phyloP scores from a whole-genome alignment of 352 stramenopile genomes.

The Globisporangium abappressorium region DNA sequence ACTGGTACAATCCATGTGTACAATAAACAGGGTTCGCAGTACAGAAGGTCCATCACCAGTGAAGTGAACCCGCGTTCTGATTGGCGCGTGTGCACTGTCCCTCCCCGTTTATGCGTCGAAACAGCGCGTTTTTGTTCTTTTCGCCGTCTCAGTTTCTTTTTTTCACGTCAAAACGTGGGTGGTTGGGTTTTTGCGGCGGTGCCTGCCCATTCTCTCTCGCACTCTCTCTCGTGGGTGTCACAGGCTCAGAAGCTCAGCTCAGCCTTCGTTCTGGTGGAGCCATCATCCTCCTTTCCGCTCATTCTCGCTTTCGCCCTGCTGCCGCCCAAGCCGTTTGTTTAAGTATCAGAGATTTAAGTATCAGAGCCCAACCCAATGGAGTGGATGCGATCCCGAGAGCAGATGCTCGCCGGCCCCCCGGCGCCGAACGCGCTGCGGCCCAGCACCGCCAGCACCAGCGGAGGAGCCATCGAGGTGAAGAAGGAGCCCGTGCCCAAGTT shows the following conservation, averaged over 20 bases:
- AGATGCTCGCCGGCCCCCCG: conserved; percentile 29
- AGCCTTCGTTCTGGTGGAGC: conserved; percentile 9
- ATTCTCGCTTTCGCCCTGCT: conserved; percentile 20
- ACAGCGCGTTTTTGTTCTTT: not conserved
- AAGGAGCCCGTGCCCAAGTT: conserved; percentile 45
- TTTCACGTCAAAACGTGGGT: conserved; percentile 6
- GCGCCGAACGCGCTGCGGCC: conserved; percentile 17
- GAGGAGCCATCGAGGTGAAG: conserved; percentile 17
- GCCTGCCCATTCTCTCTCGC: not conserved
- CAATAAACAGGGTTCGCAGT: not conserved
- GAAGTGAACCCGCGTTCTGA: conserved; percentile 5
- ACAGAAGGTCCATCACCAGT: not conserved
- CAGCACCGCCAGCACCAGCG: not conserved
- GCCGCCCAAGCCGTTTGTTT: not conserved
- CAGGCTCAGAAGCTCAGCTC: not conserved
- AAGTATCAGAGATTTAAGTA: not conserved
- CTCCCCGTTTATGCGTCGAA: not conserved
- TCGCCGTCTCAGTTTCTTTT: conserved; percentile 20
- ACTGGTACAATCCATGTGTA: too few species aligned
- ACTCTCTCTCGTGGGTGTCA: conserved; percentile 5
- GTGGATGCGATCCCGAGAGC: conserved; percentile 52
- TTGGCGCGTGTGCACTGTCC: not conserved
- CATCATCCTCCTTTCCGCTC: conserved; percentile 10
- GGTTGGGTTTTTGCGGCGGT: not conserved
- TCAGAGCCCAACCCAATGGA: conserved; percentile 27